A percentile compares a stretch with the other conserved stretches of the same genome.
Conservation (phyloP, 2,329 filamentous ascomycete species). For the Fusarium phyllophilum region DNA sequence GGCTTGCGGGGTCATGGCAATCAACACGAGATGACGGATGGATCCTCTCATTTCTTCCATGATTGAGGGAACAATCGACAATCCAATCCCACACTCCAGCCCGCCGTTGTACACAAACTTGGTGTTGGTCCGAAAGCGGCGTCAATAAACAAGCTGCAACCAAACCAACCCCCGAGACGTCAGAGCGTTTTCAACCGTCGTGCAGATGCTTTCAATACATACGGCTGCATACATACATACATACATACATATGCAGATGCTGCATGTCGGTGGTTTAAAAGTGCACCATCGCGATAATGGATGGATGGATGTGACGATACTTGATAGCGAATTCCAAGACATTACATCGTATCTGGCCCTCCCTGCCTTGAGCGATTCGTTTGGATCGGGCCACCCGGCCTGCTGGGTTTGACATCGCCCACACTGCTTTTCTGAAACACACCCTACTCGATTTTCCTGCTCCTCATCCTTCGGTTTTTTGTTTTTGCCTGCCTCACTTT, state of each 20-base stretch:
- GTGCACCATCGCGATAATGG: neutral
- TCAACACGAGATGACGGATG: constrained; percentile 47
- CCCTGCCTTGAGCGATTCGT: constrained; percentile 31
- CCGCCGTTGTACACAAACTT: constrained; percentile 3
- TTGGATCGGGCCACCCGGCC: constrained; percentile 34
- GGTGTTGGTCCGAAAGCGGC: constrained; percentile 15
- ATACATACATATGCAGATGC: constrained; percentile 1
- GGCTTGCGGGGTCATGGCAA: constrained; percentile 43
- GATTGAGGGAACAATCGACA: constrained; percentile 8
- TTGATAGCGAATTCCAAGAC: constrained; percentile 7
- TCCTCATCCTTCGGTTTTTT: neutral
- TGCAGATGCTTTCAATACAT: constrained; percentile 18
- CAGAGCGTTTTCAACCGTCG: constrained; percentile 24
- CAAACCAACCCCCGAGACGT: neutral
- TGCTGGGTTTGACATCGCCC: constrained; percentile 27
- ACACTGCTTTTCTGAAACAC: constrained; percentile 37
- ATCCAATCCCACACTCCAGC: neutral
- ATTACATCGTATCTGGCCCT: constrained; percentile 16
- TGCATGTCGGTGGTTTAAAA: neutral
- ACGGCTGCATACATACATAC: constrained; percentile 6
- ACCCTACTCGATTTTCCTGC: constrained; percentile 18
- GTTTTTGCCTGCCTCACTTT: constrained; percentile 26
- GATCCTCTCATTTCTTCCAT: constrained; percentile 43
- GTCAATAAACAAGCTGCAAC: neutral
- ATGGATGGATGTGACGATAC: neutral